Evolutionary conservation across 208 protist species (phyloP), one percentile per base, ranked within the genome.

Genomic region (Naegleria gruberi): DNA sequence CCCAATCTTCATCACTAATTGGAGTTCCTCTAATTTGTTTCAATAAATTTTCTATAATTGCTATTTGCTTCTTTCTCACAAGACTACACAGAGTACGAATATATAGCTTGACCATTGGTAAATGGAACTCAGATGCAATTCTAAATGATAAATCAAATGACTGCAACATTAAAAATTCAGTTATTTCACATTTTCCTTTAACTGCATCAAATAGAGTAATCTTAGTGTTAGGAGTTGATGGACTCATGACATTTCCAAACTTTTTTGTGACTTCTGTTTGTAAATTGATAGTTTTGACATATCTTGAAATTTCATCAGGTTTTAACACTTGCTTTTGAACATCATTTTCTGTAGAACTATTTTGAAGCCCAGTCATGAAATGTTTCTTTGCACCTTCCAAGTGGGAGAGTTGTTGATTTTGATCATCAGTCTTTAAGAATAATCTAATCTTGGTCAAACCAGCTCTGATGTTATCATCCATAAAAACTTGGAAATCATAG

Each of bases 381-480:
- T 65, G 51, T 65, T 65, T 65, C 12, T 65, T 65, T 65, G 51
- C 51, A 19, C 51, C 51, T 23, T 65, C 51, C 12, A 65, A 65
- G 12, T 65, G 51, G 12, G 51, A 10, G 19, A 65, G 30, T 65
- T 65, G 51, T 30, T 10, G 15, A 23, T 10, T 65, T 65, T 65
- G 51, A 23, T 65, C 51, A 3, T 65, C 51, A 23, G 19, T 65
- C 51, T 65, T 65, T 65, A 65, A 19, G 30, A 57, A 89, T 10
- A 57, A 41, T 46, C n/a, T 89, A 26, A 89, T 57, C n/a, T 34
- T 45, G 0, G 87, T 89, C 23, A 57, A 34, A 7, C 43, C 87
- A 55, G 87, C 87, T 34, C 87, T 17, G 5, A 55, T 46, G n/a
- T 89, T 82, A 55, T 89, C 87, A 26, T 89, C 19, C 87, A 89